Evolutionary conservation across 2,329 filamentous ascomycete species (phyloP), one percentile per base, ranked within the genome.

Genomic region (Cyanodermella asteris): DNA sequence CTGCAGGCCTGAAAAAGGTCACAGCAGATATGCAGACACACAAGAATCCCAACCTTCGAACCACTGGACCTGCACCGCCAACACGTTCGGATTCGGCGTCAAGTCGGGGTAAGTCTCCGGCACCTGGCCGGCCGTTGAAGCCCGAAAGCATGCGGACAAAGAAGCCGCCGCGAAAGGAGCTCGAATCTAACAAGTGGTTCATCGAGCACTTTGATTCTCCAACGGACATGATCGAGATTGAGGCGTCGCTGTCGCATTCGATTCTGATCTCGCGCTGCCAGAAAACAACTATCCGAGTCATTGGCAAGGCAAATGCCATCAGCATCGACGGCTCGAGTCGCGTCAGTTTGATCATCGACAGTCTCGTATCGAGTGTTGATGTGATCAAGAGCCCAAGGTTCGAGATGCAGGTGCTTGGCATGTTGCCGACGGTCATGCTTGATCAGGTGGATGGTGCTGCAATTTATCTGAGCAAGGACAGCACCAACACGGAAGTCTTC

Each of bases 21-120:
- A 84, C 93, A 53, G 74, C 72, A 44, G 87, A 76, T 27, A 63
- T 94, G 49, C 93, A 93, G 84, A 97, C 87, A 31, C 87, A 97
- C 54, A 94, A 94, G 59, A 97, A 97, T 51, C 87, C 87, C 9
- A 67, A 71, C 7, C 59, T 97, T 29, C 72, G 87, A 33, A 64
- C 76, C 13, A 58, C n/a, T n/a, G n/a, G n/a, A n/a, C n/a, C n/a
- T 59, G 24, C 20, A 20, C 21, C 16, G 16, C 30, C 20, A 27
- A 31, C 31, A 74, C 76, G 8, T 62, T 66, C 2, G 52, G 61
- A 28, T 60, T 57, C 28, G 53, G 55, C 56, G 20, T 47, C 51
- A 8, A 58, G 60, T 5, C 64, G 77, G 24, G 69, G 64, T 28
- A 91, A 87, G 61, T 90, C 77, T 34, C 82, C 81, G 2, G 75